These are phyloP conservation scores for Backusella tuberculispora DNA, from an alignment of 192 early-diverging fungal genomes.

Conservation along the genomic window DNA sequence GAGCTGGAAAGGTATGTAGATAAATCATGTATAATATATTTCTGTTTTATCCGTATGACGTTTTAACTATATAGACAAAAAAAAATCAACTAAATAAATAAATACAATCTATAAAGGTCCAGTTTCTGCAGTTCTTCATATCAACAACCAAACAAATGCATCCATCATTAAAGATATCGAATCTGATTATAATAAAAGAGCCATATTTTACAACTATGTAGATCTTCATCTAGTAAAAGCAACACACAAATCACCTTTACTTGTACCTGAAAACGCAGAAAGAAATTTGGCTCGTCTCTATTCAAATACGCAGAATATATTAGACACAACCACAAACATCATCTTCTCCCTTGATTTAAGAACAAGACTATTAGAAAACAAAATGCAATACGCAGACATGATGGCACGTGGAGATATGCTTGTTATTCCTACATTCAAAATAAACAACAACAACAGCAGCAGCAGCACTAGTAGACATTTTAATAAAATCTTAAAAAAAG, in stretches of 20 bases:
- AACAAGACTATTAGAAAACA: slow-evolving; percentile 40
- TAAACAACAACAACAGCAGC: no score
- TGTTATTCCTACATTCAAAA: slow-evolving; percentile 55
- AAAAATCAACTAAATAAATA: not conserved
- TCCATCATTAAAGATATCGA: not conserved
- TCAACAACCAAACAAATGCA: slow-evolving; percentile 7
- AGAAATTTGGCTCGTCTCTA: slow-evolving; percentile 57
- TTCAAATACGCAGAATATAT: slow-evolving; percentile 50
- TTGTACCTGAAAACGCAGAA: slow-evolving; percentile 45
- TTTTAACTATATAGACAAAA: not conserved
- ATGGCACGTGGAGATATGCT: slow-evolving; percentile 53
- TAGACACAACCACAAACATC: slow-evolving; percentile 46
- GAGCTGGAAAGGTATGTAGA: slow-evolving; percentile 50
- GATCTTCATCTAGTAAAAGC: slow-evolving; percentile 51
- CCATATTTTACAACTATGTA: slow-evolving; percentile 32
- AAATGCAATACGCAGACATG: slow-evolving; percentile 37
- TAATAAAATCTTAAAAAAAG: not conserved
- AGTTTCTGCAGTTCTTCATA: slow-evolving; percentile 57
- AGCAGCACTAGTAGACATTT: no score
- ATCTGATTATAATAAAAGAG: not conserved
- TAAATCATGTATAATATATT: not conserved
- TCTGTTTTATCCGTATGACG: not conserved
- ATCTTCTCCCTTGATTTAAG: slow-evolving; percentile 42
- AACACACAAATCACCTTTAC: not conserved
- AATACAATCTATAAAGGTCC: slow-evolving; percentile 46